These are phyloP conservation scores for Lactarius sp. DNA, from an alignment of 768 basidiomycete species.

Conservation along the genomic window DNA sequence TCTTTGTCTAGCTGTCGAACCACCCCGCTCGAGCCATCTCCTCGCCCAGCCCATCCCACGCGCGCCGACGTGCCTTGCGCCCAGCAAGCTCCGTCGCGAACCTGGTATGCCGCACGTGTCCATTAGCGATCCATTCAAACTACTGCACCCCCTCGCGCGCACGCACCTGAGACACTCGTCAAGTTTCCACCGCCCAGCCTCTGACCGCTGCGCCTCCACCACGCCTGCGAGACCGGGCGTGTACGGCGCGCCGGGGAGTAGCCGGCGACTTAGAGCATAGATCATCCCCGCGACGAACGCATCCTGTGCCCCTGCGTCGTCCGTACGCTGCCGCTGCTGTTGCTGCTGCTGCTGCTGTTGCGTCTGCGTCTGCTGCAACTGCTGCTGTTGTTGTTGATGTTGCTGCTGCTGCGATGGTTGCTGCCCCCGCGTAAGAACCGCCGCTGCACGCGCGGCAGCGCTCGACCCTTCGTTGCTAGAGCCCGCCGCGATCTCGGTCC, in stretches of 20 bases:
- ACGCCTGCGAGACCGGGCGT: conserved; percentile 44
- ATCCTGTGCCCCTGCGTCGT: conserved; percentile 75
- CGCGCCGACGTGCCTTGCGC: conserved; percentile 57
- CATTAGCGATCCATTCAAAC: not conserved
- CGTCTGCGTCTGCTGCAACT: conserved; percentile 1
- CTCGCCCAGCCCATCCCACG: conserved; percentile 64
- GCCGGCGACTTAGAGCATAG: conserved; percentile 64
- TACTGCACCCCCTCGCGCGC: not conserved
- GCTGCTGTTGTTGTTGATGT: not conserved
- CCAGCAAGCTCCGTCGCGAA: conserved; percentile 84
- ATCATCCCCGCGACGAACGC: conserved; percentile 89
- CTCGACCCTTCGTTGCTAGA: conserved; percentile 30
- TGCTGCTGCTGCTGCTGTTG: conserved; percentile 1
- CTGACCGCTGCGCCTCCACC: conserved; percentile 23
- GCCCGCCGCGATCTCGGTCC: conserved; percentile 24
- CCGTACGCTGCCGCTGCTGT: conserved; percentile 34
- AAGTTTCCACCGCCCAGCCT: conserved; percentile 60
- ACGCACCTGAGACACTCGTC: conserved; percentile 76
- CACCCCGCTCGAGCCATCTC: conserved; percentile 75
- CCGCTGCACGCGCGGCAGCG: conserved; percentile 21
- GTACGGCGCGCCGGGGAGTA: conserved; percentile 75
- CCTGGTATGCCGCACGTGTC: conserved; percentile 34
- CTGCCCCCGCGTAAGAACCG: not conserved
- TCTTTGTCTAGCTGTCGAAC: conserved; percentile 48
- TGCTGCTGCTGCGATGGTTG: conserved; percentile 1